Evolutionary conservation across 495 filamentous ascomycete genomes (phyloP).

Genomic region (Annulohypoxylon bovei): DNA sequence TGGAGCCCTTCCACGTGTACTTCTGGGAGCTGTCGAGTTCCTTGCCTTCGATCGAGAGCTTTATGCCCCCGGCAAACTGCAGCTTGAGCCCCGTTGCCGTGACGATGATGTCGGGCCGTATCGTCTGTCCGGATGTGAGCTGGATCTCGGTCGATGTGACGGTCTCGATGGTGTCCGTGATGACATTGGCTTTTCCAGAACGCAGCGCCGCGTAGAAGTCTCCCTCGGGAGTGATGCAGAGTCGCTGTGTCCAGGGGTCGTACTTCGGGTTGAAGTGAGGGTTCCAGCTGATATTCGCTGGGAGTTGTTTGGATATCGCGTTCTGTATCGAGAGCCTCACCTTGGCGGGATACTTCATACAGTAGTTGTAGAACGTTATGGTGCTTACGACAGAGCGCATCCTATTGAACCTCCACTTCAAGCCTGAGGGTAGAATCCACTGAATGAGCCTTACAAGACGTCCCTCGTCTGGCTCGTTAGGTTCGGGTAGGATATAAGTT

Average conservation of each 20-base stretch:
- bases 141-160: constrained; percentile 68
- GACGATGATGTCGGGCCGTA: constrained; percentile 77
- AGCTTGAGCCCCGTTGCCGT: constrained; percentile 73
- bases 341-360: constrained; percentile 61
- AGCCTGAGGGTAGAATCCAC: constrained; percentile 57
- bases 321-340: constrained; percentile 57
- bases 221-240: constrained; percentile 74
- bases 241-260: constrained; percentile 76
- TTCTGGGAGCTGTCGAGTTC: constrained; percentile 41
- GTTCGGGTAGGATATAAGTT: constrained; percentile 64
- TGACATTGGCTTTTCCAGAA: constrained; percentile 64
- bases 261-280: constrained; percentile 80
- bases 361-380: constrained; percentile 12
- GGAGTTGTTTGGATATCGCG: constrained; percentile 60
- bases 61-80: constrained; percentile 29
- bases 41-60: constrained; percentile 44
- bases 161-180: constrained; percentile 72
- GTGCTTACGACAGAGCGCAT: neutral
- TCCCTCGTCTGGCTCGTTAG: constrained; percentile 53
- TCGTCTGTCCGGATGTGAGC: constrained; percentile 58
- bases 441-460: constrained; percentile 47
- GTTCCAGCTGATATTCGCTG: constrained; percentile 63
- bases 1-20: constrained; percentile 53
- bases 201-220: constrained; percentile 77
- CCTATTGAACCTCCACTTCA: constrained; percentile 42